Evolutionary conservation across 2,329 filamentous ascomycete genomes (phyloP).

Genomic region (Cryphonectria japonica): DNA sequence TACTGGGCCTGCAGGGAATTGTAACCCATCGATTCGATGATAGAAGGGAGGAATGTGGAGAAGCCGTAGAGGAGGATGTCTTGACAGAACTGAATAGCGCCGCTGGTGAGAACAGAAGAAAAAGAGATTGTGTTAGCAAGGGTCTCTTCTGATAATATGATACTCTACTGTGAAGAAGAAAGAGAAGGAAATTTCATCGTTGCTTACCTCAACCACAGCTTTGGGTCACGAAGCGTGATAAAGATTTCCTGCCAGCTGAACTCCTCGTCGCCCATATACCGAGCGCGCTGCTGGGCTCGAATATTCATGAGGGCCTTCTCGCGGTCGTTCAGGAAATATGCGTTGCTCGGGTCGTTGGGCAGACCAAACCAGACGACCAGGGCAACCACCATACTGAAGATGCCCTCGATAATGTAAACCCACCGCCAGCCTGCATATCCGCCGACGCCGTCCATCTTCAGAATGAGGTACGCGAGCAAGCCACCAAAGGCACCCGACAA

Average conservation of each 20-base stretch:
- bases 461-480: conserved; percentile 73
- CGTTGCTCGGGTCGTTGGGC: conserved; percentile 63
- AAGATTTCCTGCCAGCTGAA: conserved; percentile 56
- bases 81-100: conserved; percentile 54
- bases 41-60: conserved; percentile 60
- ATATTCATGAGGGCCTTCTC: conserved; percentile 59
- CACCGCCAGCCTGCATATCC: conserved; percentile 73
- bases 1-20: conserved; percentile 54
- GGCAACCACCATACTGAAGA: conserved; percentile 57
- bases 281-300: conserved; percentile 45
- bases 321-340: conserved; percentile 61
- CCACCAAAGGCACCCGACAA: conserved; percentile 74
- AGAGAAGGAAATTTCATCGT: conserved; percentile 17
- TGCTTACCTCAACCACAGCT: conserved; percentile 51
- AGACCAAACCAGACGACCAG: conserved; percentile 60
- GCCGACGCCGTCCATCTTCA: conserved; percentile 69
- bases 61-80: conserved; percentile 60
- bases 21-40: conserved; percentile 57
- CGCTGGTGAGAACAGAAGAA: conserved; percentile 30
- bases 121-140: not conserved
- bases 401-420: conserved; percentile 64
- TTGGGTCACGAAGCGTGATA: conserved; percentile 52
- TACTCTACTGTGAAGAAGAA: conserved; percentile 20
- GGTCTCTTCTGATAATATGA: not conserved
- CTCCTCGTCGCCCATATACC: conserved; percentile 54